Base-by-base conservation (phyloP, 1,284 basidiomycete genomes). In the Ceratobasidium theobromae region DNA sequence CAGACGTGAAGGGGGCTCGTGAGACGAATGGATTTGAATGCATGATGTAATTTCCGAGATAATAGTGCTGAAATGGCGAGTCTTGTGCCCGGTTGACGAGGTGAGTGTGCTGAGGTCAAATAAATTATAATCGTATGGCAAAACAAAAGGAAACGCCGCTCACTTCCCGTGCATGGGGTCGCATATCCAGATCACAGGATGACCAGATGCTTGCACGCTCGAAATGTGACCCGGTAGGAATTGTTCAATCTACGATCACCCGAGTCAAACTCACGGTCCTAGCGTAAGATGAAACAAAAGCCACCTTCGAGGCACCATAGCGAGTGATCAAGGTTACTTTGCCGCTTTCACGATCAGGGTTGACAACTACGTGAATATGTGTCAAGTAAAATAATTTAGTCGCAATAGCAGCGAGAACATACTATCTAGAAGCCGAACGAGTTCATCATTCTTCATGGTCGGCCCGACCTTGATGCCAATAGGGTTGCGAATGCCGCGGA, bases 101-200 rank as follows among this genome's bases (percentile, higher is more conserved):
- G 90, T 89, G 67, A 88, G 83, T 1, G 93, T 96, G 77, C 91
- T 96, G 72, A 0, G 8, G 66, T 43, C 33, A 32, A 53, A 38
- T 18, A 49, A 54, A 40, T 68, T 52, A 28, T 28, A 58, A 38
- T 18, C n/a, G 28, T 6, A 45, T 46, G 48, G 23, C 21, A 18
- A 23, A 28, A 38, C 32, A n/a, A 23, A 21, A 48, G 23, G 14
- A 40, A 21, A 27, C 35, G 23, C 18, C 0, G 79, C 89, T 70
- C 72, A 91, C 90, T 95, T 95, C 78, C 93, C 93, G 72, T 96
- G 93, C 96, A 98, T 98, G 1, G 96, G 95, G 77, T 99, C 96
- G 73, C 93, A 97, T 62, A 96, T 85, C 90, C 95, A 97, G 27
- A 90, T 86, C 1, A 98, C 93, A 2, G 89, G 87, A 74, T 98